phyloP scores from a whole-genome alignment of 768 basidiomycete genomes.

The Dendrothele bispora region DNA sequence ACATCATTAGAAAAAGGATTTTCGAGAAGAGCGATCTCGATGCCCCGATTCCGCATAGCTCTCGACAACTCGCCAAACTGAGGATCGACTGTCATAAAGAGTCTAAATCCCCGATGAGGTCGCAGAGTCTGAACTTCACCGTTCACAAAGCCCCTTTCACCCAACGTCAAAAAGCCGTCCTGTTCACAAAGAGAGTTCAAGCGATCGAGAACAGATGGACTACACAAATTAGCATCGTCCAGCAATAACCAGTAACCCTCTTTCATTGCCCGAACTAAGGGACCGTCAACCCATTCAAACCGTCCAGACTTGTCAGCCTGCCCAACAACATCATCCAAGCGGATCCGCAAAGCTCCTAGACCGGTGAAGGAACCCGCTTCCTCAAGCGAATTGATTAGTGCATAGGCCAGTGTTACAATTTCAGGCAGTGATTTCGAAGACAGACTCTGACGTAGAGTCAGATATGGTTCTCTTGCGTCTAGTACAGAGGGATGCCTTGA shows the following conservation, averaged over 20 bases:
- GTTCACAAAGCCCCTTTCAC: constrained; percentile 83
- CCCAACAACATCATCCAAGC: constrained; percentile 13
- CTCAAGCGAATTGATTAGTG: not conserved
- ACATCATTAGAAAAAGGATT: constrained; percentile 44
- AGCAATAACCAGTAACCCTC: constrained; percentile 87
- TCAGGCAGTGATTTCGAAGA: not conserved
- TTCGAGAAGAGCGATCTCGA: constrained; percentile 69
- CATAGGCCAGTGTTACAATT: not conserved
- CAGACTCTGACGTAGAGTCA: not conserved
- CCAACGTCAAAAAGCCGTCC: constrained; percentile 79
- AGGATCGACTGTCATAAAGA: constrained; percentile 94
- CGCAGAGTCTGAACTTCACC: constrained; percentile 71
- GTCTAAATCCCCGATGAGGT: constrained; percentile 87
- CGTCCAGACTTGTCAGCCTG: constrained; percentile 39
- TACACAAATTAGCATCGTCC: constrained; percentile 93
- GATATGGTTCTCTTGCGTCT: not conserved
- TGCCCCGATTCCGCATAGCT: constrained; percentile 97
- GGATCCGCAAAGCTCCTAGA: not conserved
- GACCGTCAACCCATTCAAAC: constrained; percentile 97
- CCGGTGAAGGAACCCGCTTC: not conserved
- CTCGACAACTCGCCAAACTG: constrained; percentile 91
- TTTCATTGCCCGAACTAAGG: constrained; percentile 83
- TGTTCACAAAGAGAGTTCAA: constrained; percentile 95
- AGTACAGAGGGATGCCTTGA: constrained; percentile 12
- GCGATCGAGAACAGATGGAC: constrained; percentile 91